Evolutionary conservation across 164 flowering plant species (phyloP), one percentile per base, ranked within the genome.

Genomic region (Chimonanthus praecox): DNA sequence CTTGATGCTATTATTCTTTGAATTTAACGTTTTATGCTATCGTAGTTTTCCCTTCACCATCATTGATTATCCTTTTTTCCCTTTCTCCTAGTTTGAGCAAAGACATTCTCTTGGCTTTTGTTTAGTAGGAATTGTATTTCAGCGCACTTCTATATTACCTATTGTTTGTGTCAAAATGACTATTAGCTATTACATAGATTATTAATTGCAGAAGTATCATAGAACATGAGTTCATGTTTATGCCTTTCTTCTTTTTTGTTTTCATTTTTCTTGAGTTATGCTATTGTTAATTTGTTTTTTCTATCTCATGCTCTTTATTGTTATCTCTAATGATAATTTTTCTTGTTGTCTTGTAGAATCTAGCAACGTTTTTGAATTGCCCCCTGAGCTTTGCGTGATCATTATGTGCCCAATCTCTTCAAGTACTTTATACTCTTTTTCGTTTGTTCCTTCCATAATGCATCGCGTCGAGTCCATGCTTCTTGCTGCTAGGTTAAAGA

Each of bases 401-500:
- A 71, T 94, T 33, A 81, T 94, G 87, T 82, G 97, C 10, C 94
- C 97, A 6, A 68, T 94, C 62, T 82, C 94, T 4, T 44, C 84
- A 33, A 69, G 75, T 48, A 91, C 91, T 2, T 0, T 91, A 11
- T 88, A 87, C 80, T 77, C 95, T 7, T 94, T 81, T 80, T 84
- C 97, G n/a, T 87, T 88, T 71, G 68, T 86, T 71, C 97, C 97
- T 18, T 88, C 90, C 3, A 81, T 94, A 33, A 88, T 94, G 94
- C 92, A 92, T 78, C 87, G 90, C 18, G 72, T 92, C 47, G 90
- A 92, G 84, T 84, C 92, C 71, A 70, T 89, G 74, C 87, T 91
- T 60, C 71, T 91, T 67, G 95, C 95, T 49, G 48, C 64, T 69
- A 85, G 81, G 77, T 79, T 91, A 67, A 89, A 83, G 83, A 87